phyloP scores from a whole-genome alignment of 1,284 basidiomycete genomes.

The Heterobasidion annosum region DNA sequence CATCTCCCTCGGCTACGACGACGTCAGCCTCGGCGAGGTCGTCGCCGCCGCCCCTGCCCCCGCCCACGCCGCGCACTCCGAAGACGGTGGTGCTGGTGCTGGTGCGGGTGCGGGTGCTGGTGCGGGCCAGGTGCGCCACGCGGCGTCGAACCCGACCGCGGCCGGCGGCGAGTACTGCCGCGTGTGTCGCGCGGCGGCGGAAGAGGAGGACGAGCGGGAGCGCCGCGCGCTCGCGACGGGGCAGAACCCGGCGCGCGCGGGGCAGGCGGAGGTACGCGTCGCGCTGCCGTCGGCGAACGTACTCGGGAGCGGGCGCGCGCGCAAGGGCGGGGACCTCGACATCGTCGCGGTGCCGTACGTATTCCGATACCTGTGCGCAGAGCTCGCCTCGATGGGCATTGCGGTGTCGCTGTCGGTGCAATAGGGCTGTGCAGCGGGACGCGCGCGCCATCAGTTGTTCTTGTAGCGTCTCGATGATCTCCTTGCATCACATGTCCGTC shows the following conservation, averaged over 20 bases:
- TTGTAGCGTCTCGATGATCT: background rate
- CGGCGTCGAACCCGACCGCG: slow-evolving; percentile 30
- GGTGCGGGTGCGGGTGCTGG: no score
- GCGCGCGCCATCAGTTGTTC: background rate
- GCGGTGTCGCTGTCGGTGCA: slow-evolving; percentile 66
- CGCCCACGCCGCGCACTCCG: slow-evolving; percentile 32
- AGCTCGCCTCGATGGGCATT: slow-evolving; percentile 81
- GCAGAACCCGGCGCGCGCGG: slow-evolving; percentile 24
- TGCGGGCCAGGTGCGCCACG: no score
- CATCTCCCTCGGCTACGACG: slow-evolving; percentile 92
- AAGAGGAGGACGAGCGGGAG: slow-evolving; percentile 49
- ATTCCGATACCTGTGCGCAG: slow-evolving; percentile 82
- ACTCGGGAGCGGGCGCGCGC: slow-evolving; percentile 32
- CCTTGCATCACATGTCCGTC: background rate
- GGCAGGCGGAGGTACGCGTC: slow-evolving; percentile 45
- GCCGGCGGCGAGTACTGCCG: slow-evolving; percentile 87
- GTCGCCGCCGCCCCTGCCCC: slow-evolving; percentile 29
- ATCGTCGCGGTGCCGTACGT: slow-evolving; percentile 96
- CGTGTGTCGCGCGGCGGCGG: slow-evolving; percentile 70
- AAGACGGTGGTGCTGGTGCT: no score
- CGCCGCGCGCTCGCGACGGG: slow-evolving; percentile 45
- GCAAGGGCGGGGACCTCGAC: slow-evolving; percentile 77
- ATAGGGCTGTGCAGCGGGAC: slow-evolving; percentile 10
- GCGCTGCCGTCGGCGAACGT: slow-evolving; percentile 59
- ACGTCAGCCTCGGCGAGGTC: slow-evolving; percentile 63